Conservation (phyloP, 352 stramenopile species). For the Pythium biforme region DNA sequence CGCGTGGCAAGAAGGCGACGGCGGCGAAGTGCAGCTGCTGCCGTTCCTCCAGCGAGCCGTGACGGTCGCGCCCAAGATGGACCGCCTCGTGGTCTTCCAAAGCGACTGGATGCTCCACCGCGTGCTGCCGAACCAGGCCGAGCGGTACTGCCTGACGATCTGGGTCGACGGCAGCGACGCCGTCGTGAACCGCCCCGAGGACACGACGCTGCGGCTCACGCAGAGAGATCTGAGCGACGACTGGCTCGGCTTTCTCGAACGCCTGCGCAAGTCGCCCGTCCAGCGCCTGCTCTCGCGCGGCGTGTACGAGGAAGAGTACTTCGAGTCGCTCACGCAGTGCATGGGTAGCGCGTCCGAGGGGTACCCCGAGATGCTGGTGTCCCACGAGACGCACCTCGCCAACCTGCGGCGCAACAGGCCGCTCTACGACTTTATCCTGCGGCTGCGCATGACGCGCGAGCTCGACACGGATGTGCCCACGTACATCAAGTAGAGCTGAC, state of each 20-base stretch:
- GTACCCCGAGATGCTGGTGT: conserved; percentile 60
- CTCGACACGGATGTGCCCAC: conserved; percentile 40
- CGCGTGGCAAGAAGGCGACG: conserved; percentile 56
- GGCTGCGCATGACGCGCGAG: conserved; percentile 44
- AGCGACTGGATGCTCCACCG: conserved; percentile 75
- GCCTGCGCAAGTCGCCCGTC: conserved; percentile 55
- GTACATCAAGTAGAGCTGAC: conserved; percentile 25
- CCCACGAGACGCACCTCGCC: conserved; percentile 60
- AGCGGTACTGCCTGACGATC: conserved; percentile 67
- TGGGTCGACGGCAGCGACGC: conserved; percentile 49
- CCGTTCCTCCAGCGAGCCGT: conserved; percentile 63
- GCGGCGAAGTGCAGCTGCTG: conserved; percentile 74
- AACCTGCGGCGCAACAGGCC: conserved; percentile 46
- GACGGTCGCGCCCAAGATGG: conserved; percentile 65
- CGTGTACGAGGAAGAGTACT: conserved; percentile 77
- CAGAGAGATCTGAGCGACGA: conserved; percentile 52
- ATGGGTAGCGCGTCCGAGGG: conserved; percentile 54
- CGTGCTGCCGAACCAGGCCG: conserved; percentile 47
- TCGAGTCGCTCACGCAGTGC: conserved; percentile 67
- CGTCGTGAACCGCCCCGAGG: conserved; percentile 49
- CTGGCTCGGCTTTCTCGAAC: conserved; percentile 64
- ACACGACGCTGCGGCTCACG: conserved; percentile 64
- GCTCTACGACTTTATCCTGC: conserved; percentile 48
- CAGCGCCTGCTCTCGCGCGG: conserved; percentile 71
- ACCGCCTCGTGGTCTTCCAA: conserved; percentile 69